These are phyloP conservation scores for Nicotiana rustica DNA, from an alignment of 305 asterid genomes.

Conservation along the genomic window DNA sequence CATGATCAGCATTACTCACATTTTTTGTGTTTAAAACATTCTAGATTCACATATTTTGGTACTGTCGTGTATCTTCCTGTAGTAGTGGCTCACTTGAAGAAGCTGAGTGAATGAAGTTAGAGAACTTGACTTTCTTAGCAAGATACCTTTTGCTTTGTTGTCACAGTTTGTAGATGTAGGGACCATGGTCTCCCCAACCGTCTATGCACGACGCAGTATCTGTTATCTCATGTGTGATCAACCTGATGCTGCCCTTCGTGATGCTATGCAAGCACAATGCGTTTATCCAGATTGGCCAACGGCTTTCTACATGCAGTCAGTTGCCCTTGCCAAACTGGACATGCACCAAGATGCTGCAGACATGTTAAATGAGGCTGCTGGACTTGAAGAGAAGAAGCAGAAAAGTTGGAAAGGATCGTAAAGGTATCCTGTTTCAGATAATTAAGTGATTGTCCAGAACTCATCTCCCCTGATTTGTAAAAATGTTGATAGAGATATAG, in stretches of 20 bases:
- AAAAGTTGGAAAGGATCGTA: conserved; percentile 48
- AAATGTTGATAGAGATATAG: too few species aligned
- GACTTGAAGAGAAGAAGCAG: conserved; percentile 60
- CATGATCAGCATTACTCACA: too few species aligned
- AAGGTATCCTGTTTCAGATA: not conserved
- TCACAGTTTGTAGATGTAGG: conserved; percentile 89
- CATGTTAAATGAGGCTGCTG: conserved; percentile 64
- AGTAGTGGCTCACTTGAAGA: conserved; percentile 87
- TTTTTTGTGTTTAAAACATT: too few species aligned
- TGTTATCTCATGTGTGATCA: conserved; percentile 89
- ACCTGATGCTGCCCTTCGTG: conserved; percentile 88
- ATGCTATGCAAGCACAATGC: conserved; percentile 97
- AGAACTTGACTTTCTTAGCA: too few species aligned
- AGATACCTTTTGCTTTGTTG: conserved; percentile 66
- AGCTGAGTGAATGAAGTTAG: too few species aligned
- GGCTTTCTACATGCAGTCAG: conserved; percentile 96
- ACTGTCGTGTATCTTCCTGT: conserved; percentile 81
- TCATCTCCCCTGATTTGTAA: too few species aligned
- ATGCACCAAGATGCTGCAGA: conserved; percentile 70
- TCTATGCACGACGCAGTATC: conserved; percentile 84
- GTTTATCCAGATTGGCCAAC: conserved; percentile 90
- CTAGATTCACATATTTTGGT: conserved; percentile 45
- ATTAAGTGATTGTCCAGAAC: too few species aligned
- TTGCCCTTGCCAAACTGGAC: conserved; percentile 75
- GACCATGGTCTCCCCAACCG: conserved; percentile 90